Conservation (phyloP, 1,139 yeast genomes). For the Pichia sp. region DNA sequence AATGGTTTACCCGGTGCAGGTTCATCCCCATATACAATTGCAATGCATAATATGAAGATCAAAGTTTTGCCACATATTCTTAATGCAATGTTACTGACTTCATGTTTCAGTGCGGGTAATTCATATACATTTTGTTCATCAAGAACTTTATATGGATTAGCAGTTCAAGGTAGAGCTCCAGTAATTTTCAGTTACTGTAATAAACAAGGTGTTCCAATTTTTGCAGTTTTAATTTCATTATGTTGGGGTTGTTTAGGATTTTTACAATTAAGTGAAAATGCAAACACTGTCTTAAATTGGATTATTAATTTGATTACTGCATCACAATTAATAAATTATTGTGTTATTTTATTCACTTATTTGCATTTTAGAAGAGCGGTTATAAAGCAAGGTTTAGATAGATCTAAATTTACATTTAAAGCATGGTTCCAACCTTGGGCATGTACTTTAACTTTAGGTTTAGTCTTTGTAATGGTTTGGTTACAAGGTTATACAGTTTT, state of each 20-base stretch:
- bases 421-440: conserved; percentile 56
- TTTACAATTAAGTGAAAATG: conserved; percentile 53
- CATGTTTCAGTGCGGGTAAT: conserved; percentile 70
- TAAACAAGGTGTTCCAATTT: conserved; percentile 38
- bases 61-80: conserved; percentile 55
- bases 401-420: conserved; percentile 49
- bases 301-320: conserved; percentile 73
- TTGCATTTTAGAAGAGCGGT: conserved; percentile 59
- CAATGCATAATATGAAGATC: conserved; percentile 49
- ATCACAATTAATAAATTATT: conserved; percentile 68
- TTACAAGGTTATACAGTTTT: conserved; percentile 65
- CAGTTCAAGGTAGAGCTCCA: conserved; percentile 50
- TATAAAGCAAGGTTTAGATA: conserved; percentile 48
- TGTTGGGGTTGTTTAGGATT: conserved; percentile 41
- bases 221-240: conserved; percentile 29
- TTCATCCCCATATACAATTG: conserved; percentile 59
- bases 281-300: conserved; percentile 67
- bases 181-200: conserved; percentile 41
- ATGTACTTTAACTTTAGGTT: conserved; percentile 35
- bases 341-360: conserved; percentile 57
- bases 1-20: conserved; percentile 53
- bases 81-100: conserved; percentile 52
- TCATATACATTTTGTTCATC: conserved; percentile 65
- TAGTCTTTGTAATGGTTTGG: conserved; percentile 54
- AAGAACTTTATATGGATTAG: conserved; percentile 52